Evolutionary conservation across 257 asterid genomes (phyloP).

Genomic region (Rubia yunnanensis): DNA sequence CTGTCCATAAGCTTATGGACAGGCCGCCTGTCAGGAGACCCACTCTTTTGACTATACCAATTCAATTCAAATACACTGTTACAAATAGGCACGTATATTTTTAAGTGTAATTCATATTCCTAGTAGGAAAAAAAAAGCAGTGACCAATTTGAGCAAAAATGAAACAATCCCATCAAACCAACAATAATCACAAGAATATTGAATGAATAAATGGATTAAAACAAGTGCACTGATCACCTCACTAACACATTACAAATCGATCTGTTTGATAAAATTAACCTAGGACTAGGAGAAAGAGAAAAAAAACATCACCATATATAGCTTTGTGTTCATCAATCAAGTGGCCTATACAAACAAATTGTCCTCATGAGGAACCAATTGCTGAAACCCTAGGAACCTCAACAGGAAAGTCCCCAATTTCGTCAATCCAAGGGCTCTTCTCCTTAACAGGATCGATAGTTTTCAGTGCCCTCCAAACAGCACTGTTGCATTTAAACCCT

Average conservation of each 20-base stretch:
- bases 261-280: not conserved
- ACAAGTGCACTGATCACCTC: not conserved
- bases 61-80: no score
- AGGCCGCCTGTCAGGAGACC: no score
- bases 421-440: conserved; percentile 53
- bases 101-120: no score
- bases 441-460: conserved; percentile 36
- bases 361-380: conserved; percentile 16
- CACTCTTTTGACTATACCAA: no score
- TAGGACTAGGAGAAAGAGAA: not conserved
- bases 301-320: not conserved
- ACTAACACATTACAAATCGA: not conserved
- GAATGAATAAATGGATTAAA: not conserved
- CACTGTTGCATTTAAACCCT: conserved; percentile 49
- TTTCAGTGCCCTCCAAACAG: conserved; percentile 42
- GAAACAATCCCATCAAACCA: not conserved
- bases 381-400: conserved; percentile 23
- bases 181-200: not conserved
- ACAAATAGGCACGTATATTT: no score
- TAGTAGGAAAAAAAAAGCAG: not conserved
- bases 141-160: not conserved
- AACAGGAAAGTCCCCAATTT: conserved; percentile 42
- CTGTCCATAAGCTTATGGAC: no score
- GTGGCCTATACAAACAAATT: conserved; percentile 4
- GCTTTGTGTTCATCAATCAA: not conserved